These are phyloP conservation scores for Euptelea pleiosperma DNA, from an alignment of 164 flowering plant genomes.

Conservation along the genomic window DNA sequence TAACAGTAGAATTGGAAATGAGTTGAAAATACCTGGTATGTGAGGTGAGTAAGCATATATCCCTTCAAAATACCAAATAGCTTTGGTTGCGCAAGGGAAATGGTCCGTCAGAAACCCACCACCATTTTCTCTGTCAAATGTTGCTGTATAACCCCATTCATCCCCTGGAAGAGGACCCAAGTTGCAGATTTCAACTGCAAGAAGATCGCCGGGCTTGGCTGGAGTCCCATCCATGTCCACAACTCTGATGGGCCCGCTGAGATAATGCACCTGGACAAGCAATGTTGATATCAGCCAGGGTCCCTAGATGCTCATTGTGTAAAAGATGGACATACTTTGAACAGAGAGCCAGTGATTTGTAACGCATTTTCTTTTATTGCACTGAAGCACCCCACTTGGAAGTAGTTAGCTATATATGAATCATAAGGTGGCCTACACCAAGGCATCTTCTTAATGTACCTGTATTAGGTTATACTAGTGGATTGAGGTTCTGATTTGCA, in stretches of 20 bases:
- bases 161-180: constrained; percentile 93
- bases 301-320: too few relatives aligned
- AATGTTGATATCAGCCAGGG: neutral
- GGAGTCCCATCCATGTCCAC: constrained; percentile 62
- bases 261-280: constrained; percentile 74
- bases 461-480: too few relatives aligned
- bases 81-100: constrained; percentile 92
- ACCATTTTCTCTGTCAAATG: constrained; percentile 93
- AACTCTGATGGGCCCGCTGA: constrained; percentile 86
- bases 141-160: constrained; percentile 93
- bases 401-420: too few relatives aligned
- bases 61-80: constrained; percentile 97
- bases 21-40: constrained; percentile 60
- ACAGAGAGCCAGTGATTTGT: too few relatives aligned
- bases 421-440: too few relatives aligned
- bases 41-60: constrained; percentile 94
- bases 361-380: too few relatives aligned
- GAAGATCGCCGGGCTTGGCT: constrained; percentile 90
- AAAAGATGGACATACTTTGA: too few relatives aligned
- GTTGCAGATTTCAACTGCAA: constrained; percentile 89
- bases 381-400: too few relatives aligned
- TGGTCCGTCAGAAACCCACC: constrained; percentile 96
- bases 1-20: neutral
- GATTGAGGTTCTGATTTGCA: too few relatives aligned
- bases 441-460: too few relatives aligned